A percentile compares a stretch with the other conserved stretches of the same genome.
Evolutionary conservation across 2,329 filamentous ascomycete species (phyloP).

Genomic region (Talaromyces rugulosus): DNA sequence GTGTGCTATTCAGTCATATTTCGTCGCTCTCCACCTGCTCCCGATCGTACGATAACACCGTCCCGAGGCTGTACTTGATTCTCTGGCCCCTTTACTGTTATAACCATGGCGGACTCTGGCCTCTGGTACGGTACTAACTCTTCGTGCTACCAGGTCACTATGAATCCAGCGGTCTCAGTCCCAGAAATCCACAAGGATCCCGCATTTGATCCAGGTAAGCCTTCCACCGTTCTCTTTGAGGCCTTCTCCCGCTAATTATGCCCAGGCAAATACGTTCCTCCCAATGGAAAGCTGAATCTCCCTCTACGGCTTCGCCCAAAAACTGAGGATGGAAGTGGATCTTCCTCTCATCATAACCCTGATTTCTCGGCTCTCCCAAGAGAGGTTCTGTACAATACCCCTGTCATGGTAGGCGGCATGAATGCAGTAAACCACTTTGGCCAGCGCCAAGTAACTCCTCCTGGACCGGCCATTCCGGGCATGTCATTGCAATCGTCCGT

Average conservation of each 20-base stretch:
- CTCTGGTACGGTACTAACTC: not conserved
- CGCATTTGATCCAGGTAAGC: slow-evolving; percentile 10
- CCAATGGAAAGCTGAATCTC: slow-evolving; percentile 12
- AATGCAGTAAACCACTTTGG: slow-evolving; percentile 26
- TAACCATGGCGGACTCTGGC: not conserved
- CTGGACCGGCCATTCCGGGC: slow-evolving; percentile 18
- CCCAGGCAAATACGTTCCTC: slow-evolving; percentile 12
- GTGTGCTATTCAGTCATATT: not conserved
- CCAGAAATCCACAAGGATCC: slow-evolving; percentile 10
- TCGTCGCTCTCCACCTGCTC: not conserved
- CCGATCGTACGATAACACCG: not conserved
- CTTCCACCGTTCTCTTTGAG: not conserved
- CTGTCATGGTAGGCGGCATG: slow-evolving; percentile 27
- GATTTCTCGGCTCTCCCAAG: slow-evolving; percentile 30
- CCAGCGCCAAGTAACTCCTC: slow-evolving; percentile 23
- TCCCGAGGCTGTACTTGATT: not conserved
- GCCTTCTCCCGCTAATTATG: not conserved
- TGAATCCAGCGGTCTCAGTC: slow-evolving; percentile 8
- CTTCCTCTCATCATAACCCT: slow-evolving; percentile 15
- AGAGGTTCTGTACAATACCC: slow-evolving; percentile 15
- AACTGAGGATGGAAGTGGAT: slow-evolving; percentile 7
- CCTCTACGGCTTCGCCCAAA: slow-evolving; percentile 10
- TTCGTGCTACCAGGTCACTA: slow-evolving; percentile 4
- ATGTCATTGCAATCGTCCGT: slow-evolving; percentile 15
- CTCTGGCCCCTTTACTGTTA: not conserved